These are phyloP conservation scores for Schizophyllum amplum DNA, from an alignment of 1,284 basidiomycete species.

Conservation along the genomic window DNA sequence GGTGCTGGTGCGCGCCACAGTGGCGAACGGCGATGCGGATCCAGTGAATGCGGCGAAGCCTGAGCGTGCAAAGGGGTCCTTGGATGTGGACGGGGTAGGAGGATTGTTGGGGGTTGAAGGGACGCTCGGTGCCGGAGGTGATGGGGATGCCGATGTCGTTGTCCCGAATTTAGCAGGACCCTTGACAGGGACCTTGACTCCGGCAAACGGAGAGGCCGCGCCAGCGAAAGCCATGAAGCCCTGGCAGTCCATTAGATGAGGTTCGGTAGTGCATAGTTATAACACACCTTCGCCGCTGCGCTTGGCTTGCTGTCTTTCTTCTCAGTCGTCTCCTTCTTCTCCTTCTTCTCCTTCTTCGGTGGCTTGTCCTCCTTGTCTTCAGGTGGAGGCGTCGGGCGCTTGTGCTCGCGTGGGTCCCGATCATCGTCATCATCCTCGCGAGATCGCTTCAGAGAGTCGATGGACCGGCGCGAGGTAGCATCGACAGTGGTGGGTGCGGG, in stretches of 20 bases:
- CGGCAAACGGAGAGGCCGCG: slow-evolving; percentile 57
- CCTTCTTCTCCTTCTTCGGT: slow-evolving; percentile 3
- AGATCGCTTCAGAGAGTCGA: slow-evolving; percentile 4
- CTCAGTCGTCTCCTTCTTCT: too few species aligned
- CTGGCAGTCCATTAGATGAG: slow-evolving; percentile 25
- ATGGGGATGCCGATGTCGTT: slow-evolving; percentile 21
- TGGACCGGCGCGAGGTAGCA: slow-evolving; percentile 39
- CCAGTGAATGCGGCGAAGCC: slow-evolving; percentile 16
- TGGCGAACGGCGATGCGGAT: slow-evolving; percentile 49
- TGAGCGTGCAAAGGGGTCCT: slow-evolving; percentile 16
- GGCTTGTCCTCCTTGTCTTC: not conserved
- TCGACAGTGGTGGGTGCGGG: slow-evolving; percentile 26
- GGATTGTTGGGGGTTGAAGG: slow-evolving; percentile 18
- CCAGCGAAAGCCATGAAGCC: slow-evolving; percentile 74
- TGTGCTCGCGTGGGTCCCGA: not conserved
- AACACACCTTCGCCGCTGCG: not conserved
- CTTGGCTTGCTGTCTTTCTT: too few species aligned
- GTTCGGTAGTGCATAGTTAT: not conserved
- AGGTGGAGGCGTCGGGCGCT: not conserved
- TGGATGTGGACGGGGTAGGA: slow-evolving; percentile 20
- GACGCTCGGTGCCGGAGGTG: slow-evolving; percentile 13
- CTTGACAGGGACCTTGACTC: slow-evolving; percentile 51
- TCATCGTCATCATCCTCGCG: not conserved
- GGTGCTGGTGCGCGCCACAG: slow-evolving; percentile 40
- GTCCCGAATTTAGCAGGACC: slow-evolving; percentile 48